These are phyloP conservation scores for Galerina sulciceps DNA, from an alignment of 768 basidiomycete species.

Conservation along the genomic window DNA sequence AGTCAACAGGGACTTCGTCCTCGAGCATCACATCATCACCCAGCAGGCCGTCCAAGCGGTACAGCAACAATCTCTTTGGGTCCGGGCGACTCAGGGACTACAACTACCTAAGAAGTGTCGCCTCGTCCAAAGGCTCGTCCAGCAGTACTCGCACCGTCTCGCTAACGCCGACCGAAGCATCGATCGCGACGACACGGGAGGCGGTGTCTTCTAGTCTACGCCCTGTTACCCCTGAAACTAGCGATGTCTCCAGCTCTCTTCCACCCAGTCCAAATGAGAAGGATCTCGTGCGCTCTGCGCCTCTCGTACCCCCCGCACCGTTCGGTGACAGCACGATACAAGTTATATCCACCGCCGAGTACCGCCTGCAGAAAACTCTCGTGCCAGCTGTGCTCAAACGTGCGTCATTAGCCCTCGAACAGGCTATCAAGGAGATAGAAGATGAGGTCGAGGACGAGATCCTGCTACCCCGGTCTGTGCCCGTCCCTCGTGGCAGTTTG, in stretches of 20 bases:
- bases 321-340: conserved; percentile 34
- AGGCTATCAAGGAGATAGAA: conserved; percentile 79
- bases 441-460: conserved; percentile 80
- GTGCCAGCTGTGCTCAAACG: conserved; percentile 57
- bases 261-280: conserved; percentile 40
- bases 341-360: conserved; percentile 43
- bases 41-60: conserved; percentile 62
- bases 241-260: conserved; percentile 37
- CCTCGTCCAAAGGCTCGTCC: conserved; percentile 42
- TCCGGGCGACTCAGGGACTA: conserved; percentile 82
- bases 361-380: conserved; percentile 53
- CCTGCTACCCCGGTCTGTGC: conserved; percentile 68
- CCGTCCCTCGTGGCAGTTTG: conserved; percentile 43
- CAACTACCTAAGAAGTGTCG: conserved; percentile 63
- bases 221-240: conserved; percentile 61
- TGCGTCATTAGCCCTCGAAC: conserved; percentile 75
- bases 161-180: conserved; percentile 52
- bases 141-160: conserved; percentile 52
- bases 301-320: conserved; percentile 40
- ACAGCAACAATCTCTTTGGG: conserved; percentile 87
- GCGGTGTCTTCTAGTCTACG: conserved; percentile 48
- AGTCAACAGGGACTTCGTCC: conserved; percentile 40
- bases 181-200: conserved; percentile 30
- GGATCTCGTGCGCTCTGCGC: conserved; percentile 44
- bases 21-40: conserved; percentile 52